A percentile compares a stretch with the other conserved stretches of the same genome.
phyloP scores from a whole-genome alignment of 1,139 yeast species.

The Geotrichum histeridarum region DNA sequence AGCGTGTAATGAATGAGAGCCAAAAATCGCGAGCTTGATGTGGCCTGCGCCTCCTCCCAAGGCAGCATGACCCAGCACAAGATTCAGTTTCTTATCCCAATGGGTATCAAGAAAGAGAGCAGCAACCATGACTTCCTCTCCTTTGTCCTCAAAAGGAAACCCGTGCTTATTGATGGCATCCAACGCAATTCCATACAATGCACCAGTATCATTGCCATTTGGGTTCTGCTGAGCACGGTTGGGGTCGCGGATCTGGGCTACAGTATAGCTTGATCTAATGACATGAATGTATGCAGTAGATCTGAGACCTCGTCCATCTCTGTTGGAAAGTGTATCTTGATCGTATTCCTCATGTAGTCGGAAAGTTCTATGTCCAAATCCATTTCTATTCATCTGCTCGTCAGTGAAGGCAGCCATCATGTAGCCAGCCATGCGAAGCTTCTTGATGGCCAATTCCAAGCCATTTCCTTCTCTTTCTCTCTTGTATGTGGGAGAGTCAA shows the following conservation, averaged over 20 bases:
- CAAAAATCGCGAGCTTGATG: conserved; percentile 79
- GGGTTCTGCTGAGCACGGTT: conserved; percentile 83
- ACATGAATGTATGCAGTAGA: conserved; percentile 73
- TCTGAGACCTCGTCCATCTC: conserved; percentile 44
- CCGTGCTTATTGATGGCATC: conserved; percentile 59
- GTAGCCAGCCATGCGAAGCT: conserved; percentile 78
- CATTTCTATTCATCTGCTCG: conserved; percentile 79
- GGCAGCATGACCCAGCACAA: conserved; percentile 87
- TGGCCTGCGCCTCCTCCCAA: conserved; percentile 79
- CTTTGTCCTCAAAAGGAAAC: conserved; percentile 45
- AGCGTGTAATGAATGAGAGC: conserved; percentile 84
- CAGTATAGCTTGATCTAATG: conserved; percentile 58
- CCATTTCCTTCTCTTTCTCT: conserved; percentile 56
- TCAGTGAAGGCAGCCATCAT: conserved; percentile 90
- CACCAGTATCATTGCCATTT: conserved; percentile 67
- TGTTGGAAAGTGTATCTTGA: conserved; percentile 47
- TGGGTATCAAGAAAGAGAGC: conserved; percentile 79
- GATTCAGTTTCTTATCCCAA: conserved; percentile 57
- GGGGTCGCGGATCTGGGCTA: conserved; percentile 68
- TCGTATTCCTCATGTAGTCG: conserved; percentile 66
- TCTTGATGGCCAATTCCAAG: conserved; percentile 68
- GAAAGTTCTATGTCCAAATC: conserved; percentile 76
- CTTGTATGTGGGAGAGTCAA: conserved; percentile 66
- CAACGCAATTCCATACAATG: conserved; percentile 69
- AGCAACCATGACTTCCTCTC: conserved; percentile 67